Base-by-base conservation (phyloP, 2,329 filamentous ascomycete species). In the Penicillium sp. region DNA sequence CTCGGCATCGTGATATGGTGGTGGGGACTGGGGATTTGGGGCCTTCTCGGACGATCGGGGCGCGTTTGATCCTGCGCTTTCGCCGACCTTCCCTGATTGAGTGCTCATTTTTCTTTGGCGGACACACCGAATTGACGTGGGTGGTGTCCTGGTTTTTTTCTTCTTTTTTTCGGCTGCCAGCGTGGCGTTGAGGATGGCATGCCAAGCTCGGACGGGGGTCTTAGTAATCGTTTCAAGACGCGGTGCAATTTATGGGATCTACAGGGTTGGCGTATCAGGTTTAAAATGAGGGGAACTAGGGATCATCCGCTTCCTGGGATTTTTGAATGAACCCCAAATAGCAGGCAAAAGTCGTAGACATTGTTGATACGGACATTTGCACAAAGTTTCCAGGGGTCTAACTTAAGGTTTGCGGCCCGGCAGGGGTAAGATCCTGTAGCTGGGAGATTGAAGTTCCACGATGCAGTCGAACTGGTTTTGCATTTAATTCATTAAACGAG, bases 1-100 rank as follows among this genome's bases (percentile, higher is more conserved):
- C 24, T 55, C 55, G 19, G 43, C 52, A 21, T 64, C 62, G 42
- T 55, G 59, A 57, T 64, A 62, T 31, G 39, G 54, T 27, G 49
- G 42, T 35, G 49, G 29, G 24, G 55, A 31, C 21, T 52, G 44
- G 13, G 29, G 49, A 37, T 33, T 49, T 27, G 35, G 19, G 27
- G n/a, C 33, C 4, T 22, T 48, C 29, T 44, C 58, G 7, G 49
- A 19, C 26, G 47, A 52, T 37, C n/a, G 24, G n/a, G 33, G 16
- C 22, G 21, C n/a, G 11, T 3, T n/a, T 19, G 35, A 9, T 19
- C 7, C 11, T 4, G 24, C 27, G 1, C 35, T 14, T 24, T 42
- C 49, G 14, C 49, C 22, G 16, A 26, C 37, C 51, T 37, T 42
- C 42, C 47, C 46, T 50, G 53, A 13, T 16, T 31, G 50, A 27